A percentile compares a stretch with the other conserved stretches of the same genome.
These are phyloP conservation scores for Syncephalis plumigaleata DNA, from an alignment of 371 early-diverging fungal genomes.

Conservation along the genomic window DNA sequence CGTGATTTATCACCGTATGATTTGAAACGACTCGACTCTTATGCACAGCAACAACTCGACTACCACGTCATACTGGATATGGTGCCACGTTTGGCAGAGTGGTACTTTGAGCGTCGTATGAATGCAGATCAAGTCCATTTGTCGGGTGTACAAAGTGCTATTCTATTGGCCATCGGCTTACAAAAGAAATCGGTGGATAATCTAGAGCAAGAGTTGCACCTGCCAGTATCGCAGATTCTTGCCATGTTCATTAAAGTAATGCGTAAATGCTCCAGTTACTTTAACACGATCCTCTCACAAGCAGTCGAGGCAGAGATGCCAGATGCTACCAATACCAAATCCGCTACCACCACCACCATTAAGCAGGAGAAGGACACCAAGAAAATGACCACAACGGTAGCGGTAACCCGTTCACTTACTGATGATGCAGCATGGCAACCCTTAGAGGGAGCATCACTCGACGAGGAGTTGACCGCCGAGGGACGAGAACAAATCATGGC, in stretches of 20 bases:
- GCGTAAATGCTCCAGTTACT: conserved; percentile 50
- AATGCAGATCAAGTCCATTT: conserved; percentile 32
- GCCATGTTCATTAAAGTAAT: conserved; percentile 87
- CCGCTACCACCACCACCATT: too few species aligned
- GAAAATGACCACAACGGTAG: conserved; percentile 2
- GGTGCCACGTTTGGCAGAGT: conserved; percentile 59
- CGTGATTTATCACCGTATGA: conserved; percentile 68
- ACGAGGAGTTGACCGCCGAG: conserved; percentile 67
- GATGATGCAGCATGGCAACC: conserved; percentile 76
- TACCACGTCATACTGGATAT: conserved; percentile 93
- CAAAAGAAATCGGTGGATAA: conserved; percentile 83
- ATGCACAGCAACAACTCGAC: conserved; percentile 85
- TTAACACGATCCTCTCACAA: conserved; percentile 8
- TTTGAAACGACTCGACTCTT: conserved; percentile 86
- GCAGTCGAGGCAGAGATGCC: not conserved
- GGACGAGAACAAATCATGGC: conserved; percentile 44
- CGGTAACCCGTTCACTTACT: conserved; percentile 24
- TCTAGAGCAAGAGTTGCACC: conserved; percentile 63
- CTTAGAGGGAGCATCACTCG: conserved; percentile 33
- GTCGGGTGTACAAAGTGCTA: conserved; percentile 72
- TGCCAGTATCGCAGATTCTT: conserved; percentile 71
- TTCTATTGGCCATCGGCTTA: conserved; percentile 75
- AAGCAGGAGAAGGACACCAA: too few species aligned
- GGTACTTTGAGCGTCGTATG: conserved; percentile 54
- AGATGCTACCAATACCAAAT: too few species aligned